Conservation (phyloP, 129 eudicot species). For the sunflower (Helianthus annuus) region HanXRQr2.0-SUNRISE NC_035448.2:19411853-19412352, state of each 20-base stretch:
- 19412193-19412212: slow-evolving; percentile 4
- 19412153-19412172: slow-evolving; percentile 11
- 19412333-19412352: too few relatives aligned
- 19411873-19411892: not conserved
- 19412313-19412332: too few relatives aligned
- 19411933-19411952: slow-evolving; percentile 22
- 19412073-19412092: not conserved
- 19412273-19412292: too few relatives aligned
- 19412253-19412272: too few relatives aligned
- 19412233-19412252: too few relatives aligned
- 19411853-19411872: slow-evolving; percentile 3
- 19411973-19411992: slow-evolving; percentile 10
- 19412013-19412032: not conserved
- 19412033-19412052: slow-evolving; percentile 9
- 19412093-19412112: slow-evolving; percentile 26
- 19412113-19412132: not conserved
- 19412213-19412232: not conserved
- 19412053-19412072: not conserved
- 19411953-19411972: slow-evolving; percentile 25
- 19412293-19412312: too few relatives aligned
- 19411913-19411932: slow-evolving; percentile 13
- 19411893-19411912: slow-evolving; percentile 7
- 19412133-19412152: slow-evolving; percentile 24
- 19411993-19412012: slow-evolving; percentile 2
- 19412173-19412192: not conserved